Conservation (phyloP, 768 basidiomycete genomes). For the Chalciporus sphaerocephalus region DNA sequence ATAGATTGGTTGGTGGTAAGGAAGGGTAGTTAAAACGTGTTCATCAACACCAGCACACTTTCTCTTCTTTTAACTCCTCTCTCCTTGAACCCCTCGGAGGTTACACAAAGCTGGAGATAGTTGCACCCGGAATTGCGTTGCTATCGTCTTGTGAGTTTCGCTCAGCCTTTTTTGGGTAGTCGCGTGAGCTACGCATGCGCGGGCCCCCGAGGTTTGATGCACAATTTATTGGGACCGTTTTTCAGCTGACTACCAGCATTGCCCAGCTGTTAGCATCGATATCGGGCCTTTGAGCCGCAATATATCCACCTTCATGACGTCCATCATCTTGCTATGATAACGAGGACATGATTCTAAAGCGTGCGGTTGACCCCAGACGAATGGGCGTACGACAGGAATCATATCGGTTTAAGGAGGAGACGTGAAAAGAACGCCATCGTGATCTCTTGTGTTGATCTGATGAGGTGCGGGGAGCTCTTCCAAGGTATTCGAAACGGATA, state of each 20-base stretch:
- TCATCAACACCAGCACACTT: slow-evolving; percentile 12
- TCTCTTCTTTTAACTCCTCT: slow-evolving; percentile 1
- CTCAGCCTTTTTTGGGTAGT: neutral
- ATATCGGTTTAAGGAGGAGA: neutral
- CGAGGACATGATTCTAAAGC: slow-evolving; percentile 13
- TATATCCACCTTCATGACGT: neutral
- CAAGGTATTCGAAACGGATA: neutral
- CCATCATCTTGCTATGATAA: neutral
- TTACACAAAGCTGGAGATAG: too few species aligned
- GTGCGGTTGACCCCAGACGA: neutral
- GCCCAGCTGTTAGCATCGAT: neutral
- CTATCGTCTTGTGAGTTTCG: neutral
- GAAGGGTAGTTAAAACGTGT: slow-evolving; percentile 20
- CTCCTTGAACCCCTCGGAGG: slow-evolving; percentile 7
- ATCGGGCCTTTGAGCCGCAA: neutral
- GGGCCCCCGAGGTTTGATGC: slow-evolving; percentile 15
- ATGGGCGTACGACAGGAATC: neutral
- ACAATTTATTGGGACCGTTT: slow-evolving; percentile 1
- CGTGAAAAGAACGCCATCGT: neutral
- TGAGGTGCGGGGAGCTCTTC: slow-evolving; percentile 1
- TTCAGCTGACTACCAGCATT: slow-evolving; percentile 4
- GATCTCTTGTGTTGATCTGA: slow-evolving; percentile 5
- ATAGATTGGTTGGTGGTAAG: slow-evolving; percentile 6
- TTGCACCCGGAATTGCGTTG: neutral
- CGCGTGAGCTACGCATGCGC: slow-evolving; percentile 6